Evolutionary conservation across 2,329 filamentous ascomycete species (phyloP).

Genomic region (Aspergillus fumigatus): DNA sequence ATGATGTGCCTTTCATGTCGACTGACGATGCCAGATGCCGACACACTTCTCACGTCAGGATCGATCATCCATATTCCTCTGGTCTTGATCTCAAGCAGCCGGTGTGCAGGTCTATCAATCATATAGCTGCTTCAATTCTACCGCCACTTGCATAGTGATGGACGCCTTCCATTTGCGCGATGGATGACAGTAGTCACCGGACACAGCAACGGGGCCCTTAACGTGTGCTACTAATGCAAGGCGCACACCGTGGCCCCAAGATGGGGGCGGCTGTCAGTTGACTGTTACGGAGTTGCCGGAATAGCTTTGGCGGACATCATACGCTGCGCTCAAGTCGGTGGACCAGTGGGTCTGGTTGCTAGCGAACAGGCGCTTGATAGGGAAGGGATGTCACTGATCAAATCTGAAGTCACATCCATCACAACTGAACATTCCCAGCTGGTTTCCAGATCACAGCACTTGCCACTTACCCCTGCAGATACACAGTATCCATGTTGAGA

Average conservation of each 20-base stretch:
- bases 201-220: background rate
- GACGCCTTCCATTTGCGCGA: no score
- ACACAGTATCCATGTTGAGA: background rate
- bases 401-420: background rate
- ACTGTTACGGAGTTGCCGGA: background rate
- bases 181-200: background rate
- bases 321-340: background rate
- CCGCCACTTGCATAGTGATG: no score
- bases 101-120: no score
- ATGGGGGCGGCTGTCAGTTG: background rate
- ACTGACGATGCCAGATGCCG: background rate
- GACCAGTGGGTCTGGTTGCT: background rate
- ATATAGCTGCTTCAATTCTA: no score
- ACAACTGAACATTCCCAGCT: background rate
- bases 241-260: background rate
- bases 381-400: background rate
- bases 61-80: background rate
- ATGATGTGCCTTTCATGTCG: background rate
- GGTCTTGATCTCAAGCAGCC: background rate
- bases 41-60: background rate
- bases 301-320: background rate
- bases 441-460: background rate
- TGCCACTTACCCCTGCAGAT: background rate
- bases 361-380: background rate
- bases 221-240: background rate